A percentile compares a stretch with the other conserved stretches of the same genome.
Evolutionary conservation across 306 rosid species (phyloP).

Genomic region (Senna tora): DNA sequence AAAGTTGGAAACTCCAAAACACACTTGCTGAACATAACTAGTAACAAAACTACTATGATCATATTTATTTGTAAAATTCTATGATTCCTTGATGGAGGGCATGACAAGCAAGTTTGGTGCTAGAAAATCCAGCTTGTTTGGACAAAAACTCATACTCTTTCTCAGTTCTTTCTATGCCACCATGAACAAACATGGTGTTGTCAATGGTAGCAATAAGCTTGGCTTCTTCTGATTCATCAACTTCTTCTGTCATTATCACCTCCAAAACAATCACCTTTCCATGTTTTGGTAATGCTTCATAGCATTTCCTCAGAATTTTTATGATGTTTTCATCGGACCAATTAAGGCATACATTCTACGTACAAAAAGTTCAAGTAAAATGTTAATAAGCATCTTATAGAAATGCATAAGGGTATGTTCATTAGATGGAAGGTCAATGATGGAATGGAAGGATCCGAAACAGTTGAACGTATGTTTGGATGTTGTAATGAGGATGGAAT

Average conservation of each 20-base stretch:
- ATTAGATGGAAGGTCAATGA: no score
- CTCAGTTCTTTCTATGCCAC: slow-evolving; percentile 30
- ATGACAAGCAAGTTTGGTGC: not conserved
- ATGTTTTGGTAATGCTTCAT: slow-evolving; percentile 25
- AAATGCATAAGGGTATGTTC: no score
- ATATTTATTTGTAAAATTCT: no score
- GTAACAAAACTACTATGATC: no score
- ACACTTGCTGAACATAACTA: no score
- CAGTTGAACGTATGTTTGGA: no score
- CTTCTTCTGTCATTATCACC: slow-evolving; percentile 15
- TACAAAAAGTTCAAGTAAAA: no score
- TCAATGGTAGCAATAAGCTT: not conserved
- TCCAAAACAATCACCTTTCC: slow-evolving; percentile 33
- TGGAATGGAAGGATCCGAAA: no score
- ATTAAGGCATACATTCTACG: slow-evolving; percentile 24
- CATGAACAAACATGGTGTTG: slow-evolving; percentile 25
- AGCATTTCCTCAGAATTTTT: slow-evolving; percentile 16
- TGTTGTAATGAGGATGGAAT: no score
- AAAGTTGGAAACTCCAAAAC: no score
- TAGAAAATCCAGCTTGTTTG: slow-evolving; percentile 20
- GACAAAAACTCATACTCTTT: slow-evolving; percentile 5
- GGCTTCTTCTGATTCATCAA: not conserved
- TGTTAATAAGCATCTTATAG: no score
- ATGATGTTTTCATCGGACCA: slow-evolving; percentile 38
- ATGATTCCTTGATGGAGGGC: no score